Percentiles rank a stretch among this genome's conserved stretches.
Conservation (phyloP, 768 basidiomycete species). For the Nidularia pulvinata region DNA sequence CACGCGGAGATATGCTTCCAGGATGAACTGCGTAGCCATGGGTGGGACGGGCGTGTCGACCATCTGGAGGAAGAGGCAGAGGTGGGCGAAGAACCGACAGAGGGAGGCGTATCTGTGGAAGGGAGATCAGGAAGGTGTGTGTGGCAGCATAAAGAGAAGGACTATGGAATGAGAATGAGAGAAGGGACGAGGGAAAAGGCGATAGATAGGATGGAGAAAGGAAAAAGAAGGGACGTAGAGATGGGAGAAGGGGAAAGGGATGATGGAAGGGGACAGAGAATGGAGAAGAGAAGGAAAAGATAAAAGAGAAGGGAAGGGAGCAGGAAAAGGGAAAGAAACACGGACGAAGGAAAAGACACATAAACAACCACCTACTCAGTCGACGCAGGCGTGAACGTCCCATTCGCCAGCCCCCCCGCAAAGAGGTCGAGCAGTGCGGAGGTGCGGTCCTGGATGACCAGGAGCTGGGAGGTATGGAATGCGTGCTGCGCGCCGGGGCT, state of each 20-base stretch:
- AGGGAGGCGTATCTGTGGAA: conserved; percentile 59
- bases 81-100: conserved; percentile 91
- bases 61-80: conserved; percentile 87
- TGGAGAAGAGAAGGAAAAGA: not conserved
- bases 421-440: conserved; percentile 70
- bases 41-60: conserved; percentile 77
- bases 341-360: not conserved
- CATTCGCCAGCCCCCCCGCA: conserved; percentile 52
- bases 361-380: conserved; percentile 48
- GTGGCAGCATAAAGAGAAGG: no score
- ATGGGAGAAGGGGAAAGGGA: no score
- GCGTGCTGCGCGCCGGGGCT: conserved; percentile 70
- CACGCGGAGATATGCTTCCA: conserved; percentile 88
- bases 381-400: conserved; percentile 42
- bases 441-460: conserved; percentile 74
- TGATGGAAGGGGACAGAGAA: no score
- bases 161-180: no score
- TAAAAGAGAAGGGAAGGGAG: not conserved
- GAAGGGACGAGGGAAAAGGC: no score
- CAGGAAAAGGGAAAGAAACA: not conserved
- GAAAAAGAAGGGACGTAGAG: no score
- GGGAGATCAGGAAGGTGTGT: not conserved
- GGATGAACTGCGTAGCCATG: conserved; percentile 73
- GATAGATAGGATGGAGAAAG: no score
- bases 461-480: conserved; percentile 81